Evolutionary conservation across 2,329 filamentous ascomycete species (phyloP).

Genomic region (Fusarium sp.): DNA sequence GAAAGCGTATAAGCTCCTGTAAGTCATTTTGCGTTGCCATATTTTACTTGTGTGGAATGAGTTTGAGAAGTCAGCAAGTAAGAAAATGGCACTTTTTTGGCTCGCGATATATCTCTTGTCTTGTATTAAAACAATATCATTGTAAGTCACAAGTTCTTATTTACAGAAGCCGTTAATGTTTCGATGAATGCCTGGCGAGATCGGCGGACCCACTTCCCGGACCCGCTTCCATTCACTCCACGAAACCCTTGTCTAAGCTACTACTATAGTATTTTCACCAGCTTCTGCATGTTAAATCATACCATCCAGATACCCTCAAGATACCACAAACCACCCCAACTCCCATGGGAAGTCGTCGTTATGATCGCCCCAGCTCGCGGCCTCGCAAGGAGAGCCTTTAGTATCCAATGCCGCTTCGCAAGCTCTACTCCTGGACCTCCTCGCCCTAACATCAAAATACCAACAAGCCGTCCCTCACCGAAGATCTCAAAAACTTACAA

Average conservation of each 20-base stretch:
- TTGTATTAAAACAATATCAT: conserved; percentile 4
- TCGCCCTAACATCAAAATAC: conserved; percentile 37
- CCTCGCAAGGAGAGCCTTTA: conserved; percentile 32
- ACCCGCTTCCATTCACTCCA: conserved; percentile 37
- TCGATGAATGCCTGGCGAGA: conserved; percentile 25
- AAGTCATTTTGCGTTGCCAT: conserved; percentile 71
- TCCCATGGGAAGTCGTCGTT: conserved; percentile 28
- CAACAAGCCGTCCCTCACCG: conserved; percentile 36
- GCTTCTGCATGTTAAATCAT: conserved; percentile 27
- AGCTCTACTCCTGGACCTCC: conserved; percentile 47
- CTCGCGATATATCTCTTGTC: background rate
- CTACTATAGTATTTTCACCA: conserved; percentile 11
- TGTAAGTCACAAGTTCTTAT: conserved; percentile 34
- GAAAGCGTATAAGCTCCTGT: conserved; percentile 70
- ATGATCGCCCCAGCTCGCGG: conserved; percentile 51
- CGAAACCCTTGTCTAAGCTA: conserved; percentile 16
- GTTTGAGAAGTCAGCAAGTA: background rate
- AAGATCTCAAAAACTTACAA: conserved; percentile 48
- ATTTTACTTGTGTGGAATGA: background rate
- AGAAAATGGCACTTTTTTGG: background rate
- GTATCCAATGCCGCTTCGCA: conserved; percentile 47
- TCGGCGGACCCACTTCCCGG: conserved; percentile 26
- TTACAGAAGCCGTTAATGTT: conserved; percentile 14
- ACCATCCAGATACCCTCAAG: conserved; percentile 1
- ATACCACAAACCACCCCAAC: background rate